Percentiles rank a stretch among this genome's conserved stretches.
Evolutionary conservation across 805 yeast species (phyloP).

Genomic region (Teunomyces aglyptinius): DNA sequence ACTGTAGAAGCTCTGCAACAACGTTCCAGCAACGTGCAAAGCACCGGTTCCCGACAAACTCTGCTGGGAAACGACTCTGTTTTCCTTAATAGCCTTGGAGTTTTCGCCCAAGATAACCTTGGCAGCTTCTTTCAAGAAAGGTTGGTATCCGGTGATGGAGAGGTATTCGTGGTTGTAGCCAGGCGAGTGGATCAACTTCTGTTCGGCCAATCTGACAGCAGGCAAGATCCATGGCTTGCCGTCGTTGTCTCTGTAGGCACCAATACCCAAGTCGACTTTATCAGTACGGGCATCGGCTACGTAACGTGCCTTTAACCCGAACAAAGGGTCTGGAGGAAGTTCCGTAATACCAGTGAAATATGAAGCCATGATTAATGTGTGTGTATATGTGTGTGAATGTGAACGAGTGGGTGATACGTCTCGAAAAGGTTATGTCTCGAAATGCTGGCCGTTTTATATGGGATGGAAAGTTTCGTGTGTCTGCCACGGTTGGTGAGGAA

Average conservation of each 20-base stretch:
- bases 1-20: slow-evolving; percentile 52
- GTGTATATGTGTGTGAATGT: not conserved
- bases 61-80: slow-evolving; percentile 62
- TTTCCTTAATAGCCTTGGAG: slow-evolving; percentile 49
- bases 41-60: slow-evolving; percentile 90
- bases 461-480: not conserved
- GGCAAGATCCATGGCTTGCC: slow-evolving; percentile 75
- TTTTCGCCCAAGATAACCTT: slow-evolving; percentile 67
- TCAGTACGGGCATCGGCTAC: slow-evolving; percentile 52
- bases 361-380: slow-evolving; percentile 24
- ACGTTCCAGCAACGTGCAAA: slow-evolving; percentile 79
- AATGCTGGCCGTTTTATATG: not conserved
- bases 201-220: slow-evolving; percentile 68
- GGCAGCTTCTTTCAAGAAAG: slow-evolving; percentile 69
- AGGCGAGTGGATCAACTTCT: slow-evolving; percentile 54
- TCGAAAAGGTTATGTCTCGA: not conserved
- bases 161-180: slow-evolving; percentile 83
- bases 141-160: slow-evolving; percentile 73
- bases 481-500: not conserved
- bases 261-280: slow-evolving; percentile 86
- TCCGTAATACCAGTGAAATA: slow-evolving; percentile 52
- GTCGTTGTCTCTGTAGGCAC: slow-evolving; percentile 68
- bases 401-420: too few species aligned
- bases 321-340: slow-evolving; percentile 84
- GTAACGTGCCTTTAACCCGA: slow-evolving; percentile 72